Base-by-base conservation (phyloP, 1,284 basidiomycete species). In the Moniliophthora roreri region DNA sequence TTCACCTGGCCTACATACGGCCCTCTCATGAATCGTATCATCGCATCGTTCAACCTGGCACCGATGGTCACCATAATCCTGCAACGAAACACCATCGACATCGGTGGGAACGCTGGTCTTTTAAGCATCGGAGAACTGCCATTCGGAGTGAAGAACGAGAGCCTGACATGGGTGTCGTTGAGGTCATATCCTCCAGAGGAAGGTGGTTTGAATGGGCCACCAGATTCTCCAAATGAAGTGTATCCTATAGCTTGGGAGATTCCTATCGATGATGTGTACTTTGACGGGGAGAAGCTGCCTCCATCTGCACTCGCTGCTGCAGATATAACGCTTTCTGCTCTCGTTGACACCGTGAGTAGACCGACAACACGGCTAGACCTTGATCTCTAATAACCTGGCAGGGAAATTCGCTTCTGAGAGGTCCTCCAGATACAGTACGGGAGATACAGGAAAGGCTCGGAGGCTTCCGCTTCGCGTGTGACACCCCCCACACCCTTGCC, bases 161-260 rank as follows among this genome's bases (percentile, higher is more conserved):
- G 69, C 15, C 59, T 84, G 57, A 80, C 78, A 0, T 84, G 81
- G 82, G 75, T 74, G 1, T 69, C 71, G 6, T 67, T 84, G 3
- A 70, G 82, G 4, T 52, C 58, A 10, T 84, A 84, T 61, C 63
- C 70, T 1, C 53, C 60, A 3, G 60, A 61, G 5, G 66, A 79
- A 46, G 76, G 74, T 23, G 80, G 79, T 1, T 55, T 83, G 16
- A 57, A 61, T 2, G 65, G 73, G 0, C 78, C 79, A 1, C 60
- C 65, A 5, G 72, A 75, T 57, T 70, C 77, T 11, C 73, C 76
- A 11, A 63, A 68, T 39, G 80, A 82, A 70, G 57, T 58, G 3
- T 71, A 67, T 58, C 69, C 68, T 24, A 78, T 81, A 21, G 76
- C 79, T 7, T 85, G 82, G 84, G 83, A 85, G 59, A 68, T 84